Percentiles rank a stretch among this genome's conserved stretches.
Evolutionary conservation across 2,329 filamentous ascomycete species (phyloP).

Genomic region (Akanthomyces lecanii): DNA sequence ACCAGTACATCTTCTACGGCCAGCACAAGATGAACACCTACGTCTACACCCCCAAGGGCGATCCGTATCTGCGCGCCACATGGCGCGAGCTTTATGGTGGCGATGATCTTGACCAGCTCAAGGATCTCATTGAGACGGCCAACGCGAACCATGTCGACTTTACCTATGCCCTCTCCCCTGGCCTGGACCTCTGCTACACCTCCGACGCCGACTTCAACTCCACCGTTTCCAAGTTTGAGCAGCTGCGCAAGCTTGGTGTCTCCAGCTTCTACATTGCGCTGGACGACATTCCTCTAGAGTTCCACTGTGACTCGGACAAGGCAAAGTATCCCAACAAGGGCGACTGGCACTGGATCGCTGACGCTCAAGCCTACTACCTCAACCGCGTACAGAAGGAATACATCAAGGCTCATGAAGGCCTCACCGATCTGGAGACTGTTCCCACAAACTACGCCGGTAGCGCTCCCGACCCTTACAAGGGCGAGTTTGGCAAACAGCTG

Average conservation of each 20-base stretch:
- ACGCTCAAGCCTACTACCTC: slow-evolving; percentile 18
- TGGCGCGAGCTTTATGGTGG: slow-evolving; percentile 20
- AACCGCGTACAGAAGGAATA: slow-evolving; percentile 20
- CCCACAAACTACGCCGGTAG: slow-evolving; percentile 19
- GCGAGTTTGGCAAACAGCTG: slow-evolving; percentile 17
- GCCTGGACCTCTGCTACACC: slow-evolving; percentile 19
- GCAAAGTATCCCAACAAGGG: slow-evolving; percentile 8
- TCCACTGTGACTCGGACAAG: slow-evolving; percentile 18
- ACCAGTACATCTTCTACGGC: slow-evolving; percentile 20
- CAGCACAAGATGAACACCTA: slow-evolving; percentile 21
- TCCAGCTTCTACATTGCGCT: slow-evolving; percentile 20
- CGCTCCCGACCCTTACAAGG: slow-evolving; percentile 16
- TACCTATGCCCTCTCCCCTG: slow-evolving; percentile 19
- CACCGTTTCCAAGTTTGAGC: slow-evolving; percentile 19
- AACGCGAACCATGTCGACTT: slow-evolving; percentile 21
- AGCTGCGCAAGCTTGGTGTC: slow-evolving; percentile 19
- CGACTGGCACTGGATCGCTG: slow-evolving; percentile 16
- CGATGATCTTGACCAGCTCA: slow-evolving; percentile 16
- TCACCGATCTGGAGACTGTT: slow-evolving; percentile 18
- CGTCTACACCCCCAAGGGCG: slow-evolving; percentile 20
- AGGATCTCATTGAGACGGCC: slow-evolving; percentile 19
- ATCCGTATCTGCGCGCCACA: slow-evolving; percentile 11
- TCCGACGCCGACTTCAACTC: slow-evolving; percentile 19
- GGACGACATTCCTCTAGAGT: slow-evolving; percentile 18
- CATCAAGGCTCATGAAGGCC: slow-evolving; percentile 15